Conservation (phyloP, 2,329 filamentous ascomycete genomes). For the Fusarium tjaetaba region DNA sequence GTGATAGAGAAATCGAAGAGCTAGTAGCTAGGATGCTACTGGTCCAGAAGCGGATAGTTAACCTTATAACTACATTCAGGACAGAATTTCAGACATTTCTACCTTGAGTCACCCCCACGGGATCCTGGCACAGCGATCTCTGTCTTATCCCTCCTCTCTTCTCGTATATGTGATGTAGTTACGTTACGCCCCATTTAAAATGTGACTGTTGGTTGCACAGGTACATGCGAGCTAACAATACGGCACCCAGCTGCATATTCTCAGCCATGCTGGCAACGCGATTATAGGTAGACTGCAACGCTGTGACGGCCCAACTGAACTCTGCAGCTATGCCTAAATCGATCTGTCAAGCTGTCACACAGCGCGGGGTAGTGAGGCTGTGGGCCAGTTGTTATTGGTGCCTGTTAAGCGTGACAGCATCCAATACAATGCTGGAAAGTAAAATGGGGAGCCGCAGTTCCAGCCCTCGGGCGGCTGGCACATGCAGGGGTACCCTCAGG, state of each 20-base stretch:
- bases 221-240: background rate
- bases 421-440: background rate
- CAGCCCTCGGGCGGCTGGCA: no score
- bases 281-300: background rate
- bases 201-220: background rate
- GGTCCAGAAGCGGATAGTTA: background rate
- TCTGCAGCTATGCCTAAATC: background rate
- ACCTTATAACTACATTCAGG: background rate
- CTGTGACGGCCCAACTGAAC: background rate
- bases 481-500: background rate
- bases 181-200: background rate
- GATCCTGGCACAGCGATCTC: background rate
- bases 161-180: rapidly evolving
- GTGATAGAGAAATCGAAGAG: background rate
- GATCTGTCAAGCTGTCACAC: background rate
- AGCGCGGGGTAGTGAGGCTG: background rate
- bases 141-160: background rate
- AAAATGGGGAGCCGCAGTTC: background rate
- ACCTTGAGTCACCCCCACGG: no score
- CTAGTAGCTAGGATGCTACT: background rate
- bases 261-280: background rate
- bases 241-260: background rate
- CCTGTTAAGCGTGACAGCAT: background rate
- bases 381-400: background rate
- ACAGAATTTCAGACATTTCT: background rate